Base-by-base conservation (phyloP, 2,329 filamentous ascomycete genomes). In the Cladosporium cucumerinum region DNA sequence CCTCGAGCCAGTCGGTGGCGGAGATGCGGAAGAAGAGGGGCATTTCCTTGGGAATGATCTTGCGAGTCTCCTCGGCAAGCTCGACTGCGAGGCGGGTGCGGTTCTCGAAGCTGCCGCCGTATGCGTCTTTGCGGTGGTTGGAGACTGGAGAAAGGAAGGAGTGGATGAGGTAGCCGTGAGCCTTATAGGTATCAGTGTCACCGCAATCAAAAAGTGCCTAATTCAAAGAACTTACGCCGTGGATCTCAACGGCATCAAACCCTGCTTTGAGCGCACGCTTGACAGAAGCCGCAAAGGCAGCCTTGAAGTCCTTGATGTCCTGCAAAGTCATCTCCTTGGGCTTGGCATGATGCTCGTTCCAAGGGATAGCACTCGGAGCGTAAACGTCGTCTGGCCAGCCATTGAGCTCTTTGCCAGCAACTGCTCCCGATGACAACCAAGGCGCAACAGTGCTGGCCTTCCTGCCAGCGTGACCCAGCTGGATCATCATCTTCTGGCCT, bases 161-260 rank as follows among this genome's bases (percentile, higher is more conserved):
- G 70, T 88, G 86, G 0, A 94, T 78, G 0, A 95, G 83, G 73
- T 93, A 95, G 0, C 91, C 91, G 72, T 94, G 90, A 0, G 90
- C 91, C 57, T 64, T 69, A 82, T 89, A 57, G 93, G 32, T n/a
- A 58, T 57, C n/a, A 60, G 61, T n/a, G 2, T 10, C 1, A 14
- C n/a, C 18, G 6, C 14, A 46, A 28, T n/a, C n/a, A n/a, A n/a
- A n/a, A n/a, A n/a, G n/a, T n/a, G n/a, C n/a, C n/a, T n/a, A n/a
- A n/a, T n/a, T n/a, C n/a, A n/a, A n/a, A n/a, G n/a, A 8, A 66
- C 64, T 43, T 23, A 65, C 91, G 69, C 84, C 85, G 78, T 95
- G 92, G 59, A 96, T 86, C 75, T 96, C 92, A 65, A 96, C 87
- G 8, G 88, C 85, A 73, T 96, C 92, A 57, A 91, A 85, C 0